Percentiles rank a stretch among this genome's conserved stretches.
These are phyloP conservation scores for Leucogyrophana mollusca DNA, from an alignment of 768 basidiomycete genomes.

Conservation along the genomic window DNA sequence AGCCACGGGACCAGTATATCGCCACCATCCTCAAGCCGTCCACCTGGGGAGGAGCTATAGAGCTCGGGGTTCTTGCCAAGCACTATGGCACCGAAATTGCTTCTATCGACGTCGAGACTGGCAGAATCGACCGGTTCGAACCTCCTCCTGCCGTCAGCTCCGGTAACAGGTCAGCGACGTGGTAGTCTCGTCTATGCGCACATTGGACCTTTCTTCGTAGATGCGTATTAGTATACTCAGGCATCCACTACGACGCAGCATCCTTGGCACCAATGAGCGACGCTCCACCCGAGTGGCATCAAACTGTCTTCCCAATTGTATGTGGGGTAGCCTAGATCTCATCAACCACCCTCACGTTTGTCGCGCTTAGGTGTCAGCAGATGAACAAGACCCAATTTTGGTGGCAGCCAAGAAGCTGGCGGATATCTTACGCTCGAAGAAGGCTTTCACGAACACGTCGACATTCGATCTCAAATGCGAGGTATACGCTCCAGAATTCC, in stretches of 20 bases:
- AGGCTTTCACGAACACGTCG: conserved; percentile 87
- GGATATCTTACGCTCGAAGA: conserved; percentile 66
- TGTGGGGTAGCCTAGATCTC: conserved; percentile 15
- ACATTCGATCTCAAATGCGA: conserved; percentile 91
- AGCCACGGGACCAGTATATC: conserved; percentile 68
- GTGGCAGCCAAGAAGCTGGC: conserved; percentile 71
- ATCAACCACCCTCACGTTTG: background rate
- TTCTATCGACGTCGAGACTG: conserved; percentile 90
- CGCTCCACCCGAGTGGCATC: conserved; percentile 86
- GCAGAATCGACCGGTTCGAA: conserved; percentile 81
- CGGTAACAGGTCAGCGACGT: conserved; percentile 27
- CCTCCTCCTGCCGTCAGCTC: conserved; percentile 43
- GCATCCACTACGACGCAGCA: conserved; percentile 95
- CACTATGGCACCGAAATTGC: conserved; percentile 86
- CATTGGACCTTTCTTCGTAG: conserved; percentile 30
- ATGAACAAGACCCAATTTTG: conserved; percentile 53
- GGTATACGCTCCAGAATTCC: no score
- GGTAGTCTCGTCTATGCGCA: conserved; percentile 2
- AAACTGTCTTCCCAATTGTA: conserved; percentile 73
- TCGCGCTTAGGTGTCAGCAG: conserved; percentile 24
- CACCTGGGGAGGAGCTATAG: conserved; percentile 96
- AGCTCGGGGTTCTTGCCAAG: conserved; percentile 79
- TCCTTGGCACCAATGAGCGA: conserved; percentile 75
- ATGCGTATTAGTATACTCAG: conserved; percentile 86
- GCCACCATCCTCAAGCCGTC: conserved; percentile 73